Evolutionary conservation across 2,329 filamentous ascomycete genomes (phyloP).

Genomic region (Penicillium sp.): DNA sequence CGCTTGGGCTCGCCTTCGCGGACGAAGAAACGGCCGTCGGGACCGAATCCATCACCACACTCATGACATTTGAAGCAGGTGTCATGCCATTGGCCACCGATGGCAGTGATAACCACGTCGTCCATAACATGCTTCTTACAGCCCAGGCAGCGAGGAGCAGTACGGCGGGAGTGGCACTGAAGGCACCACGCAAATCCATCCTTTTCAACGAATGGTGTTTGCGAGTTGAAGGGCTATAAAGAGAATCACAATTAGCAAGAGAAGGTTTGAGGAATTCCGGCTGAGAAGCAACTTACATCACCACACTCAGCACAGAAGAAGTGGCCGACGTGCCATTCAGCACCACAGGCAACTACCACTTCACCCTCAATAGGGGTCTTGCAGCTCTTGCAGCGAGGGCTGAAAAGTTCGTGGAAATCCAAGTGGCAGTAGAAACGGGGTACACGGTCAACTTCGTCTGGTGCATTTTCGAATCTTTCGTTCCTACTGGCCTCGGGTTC

Average conservation of each 20-base stretch:
- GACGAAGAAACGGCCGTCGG: conserved; percentile 59
- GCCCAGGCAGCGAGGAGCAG: conserved; percentile 79
- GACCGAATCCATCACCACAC: conserved; percentile 53
- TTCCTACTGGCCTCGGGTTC: conserved; percentile 69
- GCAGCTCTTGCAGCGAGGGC: conserved; percentile 90
- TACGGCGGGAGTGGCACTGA: conserved; percentile 83
- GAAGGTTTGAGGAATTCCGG: background rate
- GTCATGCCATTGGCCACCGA: conserved; percentile 91
- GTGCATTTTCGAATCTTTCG: conserved; percentile 62
- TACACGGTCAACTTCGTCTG: conserved; percentile 56
- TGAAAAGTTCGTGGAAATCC: conserved; percentile 96
- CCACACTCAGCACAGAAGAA: conserved; percentile 99
- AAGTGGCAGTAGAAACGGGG: conserved; percentile 92
- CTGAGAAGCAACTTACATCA: conserved; percentile 48
- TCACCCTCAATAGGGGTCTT: conserved; percentile 94
- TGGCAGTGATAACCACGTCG: conserved; percentile 78
- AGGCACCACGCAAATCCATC: conserved; percentile 98
- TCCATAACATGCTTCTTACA: conserved; percentile 82
- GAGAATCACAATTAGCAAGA: conserved; percentile 12
- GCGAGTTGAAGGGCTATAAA: conserved; percentile 51
- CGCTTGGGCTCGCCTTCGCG: conserved; percentile 48
- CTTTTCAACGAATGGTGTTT: conserved; percentile 86
- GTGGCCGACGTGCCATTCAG: conserved; percentile 95
- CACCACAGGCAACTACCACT: conserved; percentile 84
- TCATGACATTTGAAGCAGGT: conserved; percentile 80